Evolutionary conservation across 208 protist species (phyloP).

Genomic region (Angomonas deanei): DNA sequence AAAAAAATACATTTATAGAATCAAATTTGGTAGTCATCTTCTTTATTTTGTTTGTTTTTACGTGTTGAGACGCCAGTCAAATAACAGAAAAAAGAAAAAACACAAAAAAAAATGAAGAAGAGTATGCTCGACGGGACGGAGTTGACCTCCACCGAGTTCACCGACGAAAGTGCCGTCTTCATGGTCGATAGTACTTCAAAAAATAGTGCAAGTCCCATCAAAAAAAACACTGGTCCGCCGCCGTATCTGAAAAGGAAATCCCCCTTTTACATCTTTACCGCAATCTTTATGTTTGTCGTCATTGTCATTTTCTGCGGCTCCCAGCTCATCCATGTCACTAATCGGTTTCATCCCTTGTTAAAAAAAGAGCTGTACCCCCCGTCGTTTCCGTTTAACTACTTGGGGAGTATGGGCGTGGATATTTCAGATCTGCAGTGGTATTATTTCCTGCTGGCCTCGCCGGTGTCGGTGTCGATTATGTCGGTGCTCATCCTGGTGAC

Average conservation of each 20-base stretch:
- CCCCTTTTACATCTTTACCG: conserved; percentile 28
- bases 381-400: conserved; percentile 33
- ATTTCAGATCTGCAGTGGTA: conserved; percentile 63
- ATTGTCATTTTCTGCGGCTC: conserved; percentile 16
- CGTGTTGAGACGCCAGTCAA: too few relatives aligned
- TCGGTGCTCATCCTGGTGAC: conserved; percentile 35
- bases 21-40: background rate
- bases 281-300: conserved; percentile 14
- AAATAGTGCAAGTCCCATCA: too few relatives aligned
- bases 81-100: background rate
- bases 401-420: conserved; percentile 57
- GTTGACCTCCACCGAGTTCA: too few relatives aligned
- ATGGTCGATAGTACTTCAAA: too few relatives aligned
- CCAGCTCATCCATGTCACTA: conserved; percentile 24
- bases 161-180: too few relatives aligned
- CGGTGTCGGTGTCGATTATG: conserved; percentile 28
- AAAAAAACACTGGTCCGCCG: background rate
- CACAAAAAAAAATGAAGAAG: background rate
- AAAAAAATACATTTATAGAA: background rate
- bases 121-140: too few relatives aligned
- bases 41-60: too few relatives aligned
- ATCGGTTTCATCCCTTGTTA: conserved; percentile 21
- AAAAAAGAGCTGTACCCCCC: conserved; percentile 23
- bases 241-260: conserved; percentile 30
- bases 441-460: conserved; percentile 40